These are phyloP conservation scores for Yamadazyma sp. DNA, from an alignment of 805 yeast genomes.

Conservation along the genomic window DNA sequence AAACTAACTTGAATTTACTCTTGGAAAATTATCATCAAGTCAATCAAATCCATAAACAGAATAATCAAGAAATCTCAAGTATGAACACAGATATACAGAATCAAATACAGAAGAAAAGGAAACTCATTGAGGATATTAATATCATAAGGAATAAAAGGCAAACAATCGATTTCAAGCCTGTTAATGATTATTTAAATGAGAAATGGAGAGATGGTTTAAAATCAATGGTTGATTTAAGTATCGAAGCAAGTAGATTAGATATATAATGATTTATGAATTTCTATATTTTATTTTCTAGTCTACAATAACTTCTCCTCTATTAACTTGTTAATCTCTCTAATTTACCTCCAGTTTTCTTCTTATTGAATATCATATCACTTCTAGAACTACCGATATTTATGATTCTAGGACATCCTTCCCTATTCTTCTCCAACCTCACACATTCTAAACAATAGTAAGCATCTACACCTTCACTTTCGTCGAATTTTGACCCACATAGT, in stretches of 20 bases:
- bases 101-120: conserved; percentile 35
- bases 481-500: conserved; percentile 69
- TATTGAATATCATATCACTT: conserved; percentile 62
- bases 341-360: conserved; percentile 29
- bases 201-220: conserved; percentile 52
- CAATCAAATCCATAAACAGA: conserved; percentile 8
- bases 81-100: conserved; percentile 26
- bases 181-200: conserved; percentile 41
- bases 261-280: conserved; percentile 1
- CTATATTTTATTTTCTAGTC: background rate
- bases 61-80: conserved; percentile 31
- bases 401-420: conserved; percentile 92
- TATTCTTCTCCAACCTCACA: conserved; percentile 68
- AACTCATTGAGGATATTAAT: conserved; percentile 42
- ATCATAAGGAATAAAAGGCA: conserved; percentile 42
- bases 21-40: conserved; percentile 19
- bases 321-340: conserved; percentile 10
- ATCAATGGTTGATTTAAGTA: conserved; percentile 31
- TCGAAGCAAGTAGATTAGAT: conserved; percentile 20
- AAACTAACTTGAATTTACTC: conserved; percentile 37
- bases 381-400: conserved; percentile 76
- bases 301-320: background rate
- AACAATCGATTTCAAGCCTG: conserved; percentile 38
- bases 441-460: conserved; percentile 89
- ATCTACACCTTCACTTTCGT: conserved; percentile 38